Evolutionary conservation across 2,329 filamentous ascomycete species (phyloP), one percentile per base, ranked within the genome.

Genomic region (Colletotrichum viniferum): DNA sequence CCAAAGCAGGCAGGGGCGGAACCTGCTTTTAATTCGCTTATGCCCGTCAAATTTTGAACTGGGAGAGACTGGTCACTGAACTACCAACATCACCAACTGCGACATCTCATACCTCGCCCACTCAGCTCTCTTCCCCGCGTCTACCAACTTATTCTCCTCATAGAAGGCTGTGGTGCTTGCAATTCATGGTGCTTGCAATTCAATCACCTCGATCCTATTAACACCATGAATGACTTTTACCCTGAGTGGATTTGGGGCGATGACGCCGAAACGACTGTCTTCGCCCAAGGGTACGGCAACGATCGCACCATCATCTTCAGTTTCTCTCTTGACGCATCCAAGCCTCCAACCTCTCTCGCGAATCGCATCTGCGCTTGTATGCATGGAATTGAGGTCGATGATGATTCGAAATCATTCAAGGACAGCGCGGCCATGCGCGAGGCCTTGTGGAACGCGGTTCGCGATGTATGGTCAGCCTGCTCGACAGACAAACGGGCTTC

Each of bases 71-170:
- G 43, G 12, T 52, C 43, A 7, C 43, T 52, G 43, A 21, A 52
- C 6, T 52, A 52, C 2, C 43, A 13, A 52, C 5, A 52, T 21
- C 43, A 52, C 12, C 43, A 52, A 52, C 12, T 52, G 43, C 43
- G 0, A 52, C 3, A 52, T 52, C 43, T 3, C 43, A 2, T 24
- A 52, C n/a, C 43, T 52, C 43, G 10, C n/a, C n/a, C 12, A 7
- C 43, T 52, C 43, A 4, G 7, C n/a, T 0, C 43, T 52, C 4
- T 52, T 0, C 43, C n/a, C 3, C 0, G n/a, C 4, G 10, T 52
- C 43, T 21, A 52, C 43, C 43, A 52, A 52, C n/a, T 24, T 0
- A 52, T 52, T 52, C n/a, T 24, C n/a, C n/a, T 21, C n/a, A 52
- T 1, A 21, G 10, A 52, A 1, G n/a, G 43, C 4, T 21, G 2